Evolutionary conservation across 768 basidiomycete genomes (phyloP), one percentile per base, ranked within the genome.

Genomic region (Exsudoporus frostii): DNA sequence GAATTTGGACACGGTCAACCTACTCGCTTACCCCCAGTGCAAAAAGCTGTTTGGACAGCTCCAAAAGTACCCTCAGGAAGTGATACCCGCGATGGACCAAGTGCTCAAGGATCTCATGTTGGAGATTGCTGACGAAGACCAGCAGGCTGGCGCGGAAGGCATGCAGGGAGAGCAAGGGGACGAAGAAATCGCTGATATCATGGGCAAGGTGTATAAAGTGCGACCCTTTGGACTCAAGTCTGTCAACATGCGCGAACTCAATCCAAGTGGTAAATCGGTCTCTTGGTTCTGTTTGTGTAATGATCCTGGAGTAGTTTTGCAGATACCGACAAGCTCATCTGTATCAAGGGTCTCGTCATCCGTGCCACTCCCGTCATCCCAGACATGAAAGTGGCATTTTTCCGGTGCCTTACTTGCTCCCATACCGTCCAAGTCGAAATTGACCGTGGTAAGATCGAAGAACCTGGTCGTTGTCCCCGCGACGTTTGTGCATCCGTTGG

Each of bases 341-440:
- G 84, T 51, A 88, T 99, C 74, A 97, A 96, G 69, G 97, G 97
- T 52, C 84, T 99, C 7, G 93, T 98, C 63, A 98, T 99, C 55
- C 89, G 97, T 22, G 91, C 95, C 0, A 98, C 97, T 0, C 92
- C 96, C 11, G 90, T 99, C 63, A 98, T 98, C 54, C 97, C 97
- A 4, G 97, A 99, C 72, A 98, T 99, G 97, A 95, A 96, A 73
- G 84, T 85, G 59, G 97, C 96, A 20, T 98, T 99, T 77, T 99
- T 99, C 82, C 90, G 95, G 50, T 99, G 97, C 73, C 77, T 92
- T 25, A 89, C 88, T 34, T 99, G 97, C 69, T 88, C 88, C 37
- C 97, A 98, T 71, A 98, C 97, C n/a, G 85, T 93, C 8, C 93
- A 93, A 66, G 90, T 92, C 56, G 94, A 97, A 65, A 97, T 98